Conservation (phyloP, 495 filamentous ascomycete species). For the Stereocaulon alpinum region DNA sequence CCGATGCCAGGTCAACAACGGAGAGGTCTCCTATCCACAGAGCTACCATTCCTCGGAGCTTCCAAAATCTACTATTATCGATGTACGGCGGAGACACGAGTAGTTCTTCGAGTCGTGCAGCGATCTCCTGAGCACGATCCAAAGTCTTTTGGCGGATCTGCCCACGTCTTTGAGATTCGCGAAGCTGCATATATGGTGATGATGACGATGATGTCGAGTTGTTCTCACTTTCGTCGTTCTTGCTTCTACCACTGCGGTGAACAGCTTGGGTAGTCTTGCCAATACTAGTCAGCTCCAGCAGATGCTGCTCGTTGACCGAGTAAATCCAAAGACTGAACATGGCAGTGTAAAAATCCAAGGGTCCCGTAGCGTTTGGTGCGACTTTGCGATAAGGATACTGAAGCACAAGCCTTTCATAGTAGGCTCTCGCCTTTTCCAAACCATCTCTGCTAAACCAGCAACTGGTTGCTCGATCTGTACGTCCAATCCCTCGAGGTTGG, state of each 20-base stretch:
- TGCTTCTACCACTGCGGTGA: neutral
- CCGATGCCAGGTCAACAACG: slow-evolving; percentile 5
- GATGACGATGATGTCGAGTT: neutral
- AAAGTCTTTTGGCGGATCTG: slow-evolving; percentile 27
- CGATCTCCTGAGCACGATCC: slow-evolving; percentile 43
- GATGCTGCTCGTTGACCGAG: slow-evolving; percentile 33
- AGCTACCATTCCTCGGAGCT: slow-evolving; percentile 55
- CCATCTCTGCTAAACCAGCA: slow-evolving; percentile 38
- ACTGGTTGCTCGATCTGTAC: neutral
- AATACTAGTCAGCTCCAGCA: neutral
- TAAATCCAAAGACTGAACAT: slow-evolving; percentile 61
- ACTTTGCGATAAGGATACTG: slow-evolving; percentile 50
- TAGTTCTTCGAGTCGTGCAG: slow-evolving; percentile 51
- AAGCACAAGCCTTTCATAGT: slow-evolving; percentile 58
- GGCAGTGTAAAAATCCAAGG: slow-evolving; percentile 53
- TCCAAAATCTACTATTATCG: slow-evolving; percentile 44
- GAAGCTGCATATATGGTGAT: neutral
- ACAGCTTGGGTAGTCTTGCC: neutral
- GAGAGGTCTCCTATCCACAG: slow-evolving; percentile 58
- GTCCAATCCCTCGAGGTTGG: neutral
- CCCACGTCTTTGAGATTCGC: slow-evolving; percentile 6
- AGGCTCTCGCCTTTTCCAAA: slow-evolving; percentile 47
- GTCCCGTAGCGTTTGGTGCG: slow-evolving; percentile 34
- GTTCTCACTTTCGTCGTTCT: neutral
- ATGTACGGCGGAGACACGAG: slow-evolving; percentile 56